Base-by-base conservation (phyloP, 2,329 filamentous ascomycete genomes). In the Aspergillus neoniger region DNA sequence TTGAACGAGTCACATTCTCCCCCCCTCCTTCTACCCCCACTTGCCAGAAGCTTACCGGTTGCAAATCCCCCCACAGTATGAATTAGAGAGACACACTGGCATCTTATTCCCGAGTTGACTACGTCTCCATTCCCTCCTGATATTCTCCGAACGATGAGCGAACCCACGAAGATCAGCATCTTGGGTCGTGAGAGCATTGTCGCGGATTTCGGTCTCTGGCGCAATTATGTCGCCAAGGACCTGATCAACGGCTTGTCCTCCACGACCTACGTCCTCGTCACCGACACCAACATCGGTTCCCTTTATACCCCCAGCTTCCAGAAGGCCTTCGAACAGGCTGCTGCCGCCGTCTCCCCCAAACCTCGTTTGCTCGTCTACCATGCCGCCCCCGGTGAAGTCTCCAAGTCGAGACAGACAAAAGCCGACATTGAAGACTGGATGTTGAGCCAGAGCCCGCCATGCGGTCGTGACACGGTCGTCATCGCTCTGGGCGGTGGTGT, bases 401-500 rank as follows among this genome's bases (percentile, higher is more conserved):
- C 93, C 56, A 99, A 99, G 79, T 91, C 91, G 67, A 87, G 95
- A 65, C 89, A 92, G 75, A 97, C 93, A 55, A 98, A 98, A 79
- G 93, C 90, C 49, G 90, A 94, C 69, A 93, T 99, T 56, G 95
- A 99, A 77, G 95, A 99, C 77, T 99, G 95, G 95, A 89, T 99
- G 86, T 83, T 98, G 61, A 86, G 88, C 67, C 87, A 96, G 70
- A 88, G 89, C 55, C 80, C 80, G n/a, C 80, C 80, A 88, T 99
- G 95, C 80, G 96, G 93, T 25, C 85, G 95, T 68, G 95, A 99
- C 77, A 96, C 92, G 0, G 91, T 99, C 65, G 88, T 99, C 61
- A 91, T 99, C 74, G 95, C 95, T 23, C 85, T 99, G 9, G 95
- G 95, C 32, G 95, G 95, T 65, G 95, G 95, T 60, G 95, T 99